Evolutionary conservation across 1,284 basidiomycete species (phyloP).

Genomic region (Cutaneotrichosporon sp.): DNA sequence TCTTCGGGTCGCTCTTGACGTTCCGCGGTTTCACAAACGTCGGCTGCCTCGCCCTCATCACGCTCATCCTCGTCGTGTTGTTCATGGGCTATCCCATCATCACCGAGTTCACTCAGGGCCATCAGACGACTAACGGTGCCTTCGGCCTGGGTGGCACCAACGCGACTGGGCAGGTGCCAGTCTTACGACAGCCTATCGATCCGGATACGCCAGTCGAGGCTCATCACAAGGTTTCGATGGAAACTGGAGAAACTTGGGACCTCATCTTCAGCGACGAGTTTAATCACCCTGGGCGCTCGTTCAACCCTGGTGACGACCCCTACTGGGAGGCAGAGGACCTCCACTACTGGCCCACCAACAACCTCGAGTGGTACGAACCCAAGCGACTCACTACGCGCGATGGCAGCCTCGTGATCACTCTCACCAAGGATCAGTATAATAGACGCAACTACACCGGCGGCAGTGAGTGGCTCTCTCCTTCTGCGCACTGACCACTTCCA

Average conservation of each 20-base stretch:
- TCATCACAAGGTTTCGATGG: constrained; percentile 60
- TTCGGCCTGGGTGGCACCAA: constrained; percentile 73
- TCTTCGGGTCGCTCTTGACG: constrained; percentile 14
- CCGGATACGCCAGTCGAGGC: constrained; percentile 64
- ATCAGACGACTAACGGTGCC: constrained; percentile 29
- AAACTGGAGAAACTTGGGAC: constrained; percentile 68
- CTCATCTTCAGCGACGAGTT: constrained; percentile 94
- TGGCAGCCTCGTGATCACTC: constrained; percentile 74
- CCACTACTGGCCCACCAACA: constrained; percentile 70
- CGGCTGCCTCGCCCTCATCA: constrained; percentile 59
- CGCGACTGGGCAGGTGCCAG: constrained; percentile 55
- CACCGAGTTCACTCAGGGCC: constrained; percentile 54
- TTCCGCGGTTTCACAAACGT: constrained; percentile 18
- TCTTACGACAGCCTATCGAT: constrained; percentile 63
- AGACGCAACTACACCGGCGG: constrained; percentile 76
- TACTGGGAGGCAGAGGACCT: constrained; percentile 59
- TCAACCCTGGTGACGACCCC: constrained; percentile 60
- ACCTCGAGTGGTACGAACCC: constrained; percentile 66
- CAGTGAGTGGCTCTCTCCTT: constrained; percentile 33
- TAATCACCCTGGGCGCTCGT: constrained; percentile 66
- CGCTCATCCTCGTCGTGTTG: constrained; percentile 57
- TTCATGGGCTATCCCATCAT: constrained; percentile 78
- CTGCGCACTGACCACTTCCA: background rate
- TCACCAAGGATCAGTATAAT: constrained; percentile 59
- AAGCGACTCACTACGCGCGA: constrained; percentile 57